These are phyloP conservation scores for Pseudonitzschia multiseries DNA, from an alignment of 108 stramenopile species.

Conservation along the genomic window DNA sequence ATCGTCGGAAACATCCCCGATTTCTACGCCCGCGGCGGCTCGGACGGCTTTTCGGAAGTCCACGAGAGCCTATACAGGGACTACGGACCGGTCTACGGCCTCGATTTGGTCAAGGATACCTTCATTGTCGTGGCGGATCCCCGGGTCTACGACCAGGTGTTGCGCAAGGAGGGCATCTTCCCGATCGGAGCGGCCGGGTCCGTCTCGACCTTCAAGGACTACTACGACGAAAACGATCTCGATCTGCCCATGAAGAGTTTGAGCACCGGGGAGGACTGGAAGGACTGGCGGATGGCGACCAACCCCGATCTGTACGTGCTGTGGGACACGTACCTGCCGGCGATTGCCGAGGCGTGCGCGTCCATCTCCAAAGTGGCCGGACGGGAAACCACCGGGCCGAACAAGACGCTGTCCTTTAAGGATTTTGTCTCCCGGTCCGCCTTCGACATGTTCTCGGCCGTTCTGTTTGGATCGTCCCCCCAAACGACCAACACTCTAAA, in stretches of 20 bases:
- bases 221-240: constrained; percentile 5
- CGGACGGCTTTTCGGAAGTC: not conserved
- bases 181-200: not conserved
- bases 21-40: not conserved
- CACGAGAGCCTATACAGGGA: constrained; percentile 13
- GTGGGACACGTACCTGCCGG: constrained; percentile 10
- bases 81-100: constrained; percentile 3
- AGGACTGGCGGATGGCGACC: not conserved
- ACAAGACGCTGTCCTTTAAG: not conserved
- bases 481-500: not conserved
- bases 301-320: constrained; percentile 10
- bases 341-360: constrained; percentile 2
- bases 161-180: constrained; percentile 1
- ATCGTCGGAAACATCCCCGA: constrained; percentile 7
- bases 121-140: not conserved
- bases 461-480: constrained; percentile 1
- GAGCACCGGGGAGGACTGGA: not conserved
- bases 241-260: not conserved
- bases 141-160: not conserved
- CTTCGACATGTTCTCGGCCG: constrained; percentile 11
- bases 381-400: not conserved
- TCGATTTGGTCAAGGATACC: not conserved
- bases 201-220: constrained; percentile 8
- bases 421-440: constrained; percentile 1
- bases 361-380: constrained; percentile 1